A percentile compares a stretch with the other conserved stretches of the same genome.
phyloP scores from a whole-genome alignment of 1,284 basidiomycete species.

The Papiliotrema flavescens region DNA sequence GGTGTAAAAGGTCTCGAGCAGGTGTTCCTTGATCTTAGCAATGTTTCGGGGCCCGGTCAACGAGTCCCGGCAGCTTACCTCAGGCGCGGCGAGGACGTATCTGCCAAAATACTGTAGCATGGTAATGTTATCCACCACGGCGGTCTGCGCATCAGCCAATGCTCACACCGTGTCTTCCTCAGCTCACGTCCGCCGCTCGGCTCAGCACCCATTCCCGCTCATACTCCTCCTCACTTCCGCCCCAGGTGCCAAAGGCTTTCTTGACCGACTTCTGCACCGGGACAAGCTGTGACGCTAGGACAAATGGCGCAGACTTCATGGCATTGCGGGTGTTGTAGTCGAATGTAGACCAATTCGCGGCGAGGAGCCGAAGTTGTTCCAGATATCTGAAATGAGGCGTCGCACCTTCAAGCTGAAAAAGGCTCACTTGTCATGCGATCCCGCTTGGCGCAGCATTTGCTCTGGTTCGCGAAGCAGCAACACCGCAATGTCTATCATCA shows the following conservation, averaged over 20 bases:
- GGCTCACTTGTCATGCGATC: conserved; percentile 39
- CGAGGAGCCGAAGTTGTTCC: conserved; percentile 77
- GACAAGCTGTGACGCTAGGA: conserved; percentile 66
- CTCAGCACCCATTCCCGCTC: conserved; percentile 38
- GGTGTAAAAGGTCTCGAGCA: conserved; percentile 47
- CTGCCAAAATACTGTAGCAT: conserved; percentile 72
- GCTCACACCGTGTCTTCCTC: background rate
- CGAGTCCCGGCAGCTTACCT: too few relatives aligned
- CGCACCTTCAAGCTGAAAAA: background rate
- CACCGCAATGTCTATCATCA: conserved; percentile 37
- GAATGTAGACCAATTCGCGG: conserved; percentile 66
- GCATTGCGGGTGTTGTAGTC: conserved; percentile 57
- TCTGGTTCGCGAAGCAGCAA: conserved; percentile 39
- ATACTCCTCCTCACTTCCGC: conserved; percentile 40
- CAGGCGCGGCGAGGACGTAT: conserved; percentile 80
- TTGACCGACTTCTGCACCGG: conserved; percentile 40
- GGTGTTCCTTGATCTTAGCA: conserved; percentile 27
- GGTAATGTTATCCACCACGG: conserved; percentile 76
- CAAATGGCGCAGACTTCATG: conserved; percentile 67
- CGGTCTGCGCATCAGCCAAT: conserved; percentile 52
- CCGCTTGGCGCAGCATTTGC: conserved; percentile 41
- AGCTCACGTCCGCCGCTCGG: conserved; percentile 31
- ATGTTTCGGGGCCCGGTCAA: too few relatives aligned
- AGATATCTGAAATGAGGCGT: conserved; percentile 60
- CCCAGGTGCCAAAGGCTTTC: conserved; percentile 9